Base-by-base conservation (phyloP, 1,284 basidiomycete species). In the Xanthoconium separans region DNA sequence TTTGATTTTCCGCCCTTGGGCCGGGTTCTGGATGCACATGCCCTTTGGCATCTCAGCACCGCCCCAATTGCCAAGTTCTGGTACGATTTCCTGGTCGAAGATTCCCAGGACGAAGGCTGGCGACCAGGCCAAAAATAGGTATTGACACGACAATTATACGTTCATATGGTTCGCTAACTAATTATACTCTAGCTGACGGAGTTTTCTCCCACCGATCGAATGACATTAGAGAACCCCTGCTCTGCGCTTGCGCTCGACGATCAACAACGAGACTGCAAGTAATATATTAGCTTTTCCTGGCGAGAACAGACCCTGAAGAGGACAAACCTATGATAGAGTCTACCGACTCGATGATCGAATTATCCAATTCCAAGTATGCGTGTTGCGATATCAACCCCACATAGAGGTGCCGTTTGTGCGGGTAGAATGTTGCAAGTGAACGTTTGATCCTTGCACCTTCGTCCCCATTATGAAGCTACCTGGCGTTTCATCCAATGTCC, bases 31-130 rank as follows among this genome's bases (percentile, higher is more conserved):
- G 97, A 99, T 66, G 94, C 96, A 0, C 97, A 99, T 71, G 80
- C 94, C 5, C 73, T 98, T 12, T 99, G 97, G 97, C 97, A 99
- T 73, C 74, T 91, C 4, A 82, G 85, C 3, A 99, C 96, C 0
- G 87, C 83, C 1, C 91, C 91, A 0, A 82, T 99, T 45, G 83
- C 86, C 3, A 67, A 80, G 47, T 77, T 83, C 54, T 99, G 96
- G 96, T 99, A 94, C 64, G 74, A 79, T 16, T 95, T 95, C 65
- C 68, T 94, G 37, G 65, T 89, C 6, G 68, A 81, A 57, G 92
- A 95, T 68, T 77, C 89, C 2, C 70, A 75, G 47, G 86, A 91
- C 59, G 64, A 69, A 12, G 75, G 76, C 49, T 84, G 82, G 82
- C 72, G 75, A 50, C 71, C 58, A 48, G 48, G 24, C 34, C 44